Evolutionary conservation across 305 asterid species (phyloP), one percentile per base, ranked within the genome.

Genomic region (Caryopteris hybrid): DNA sequence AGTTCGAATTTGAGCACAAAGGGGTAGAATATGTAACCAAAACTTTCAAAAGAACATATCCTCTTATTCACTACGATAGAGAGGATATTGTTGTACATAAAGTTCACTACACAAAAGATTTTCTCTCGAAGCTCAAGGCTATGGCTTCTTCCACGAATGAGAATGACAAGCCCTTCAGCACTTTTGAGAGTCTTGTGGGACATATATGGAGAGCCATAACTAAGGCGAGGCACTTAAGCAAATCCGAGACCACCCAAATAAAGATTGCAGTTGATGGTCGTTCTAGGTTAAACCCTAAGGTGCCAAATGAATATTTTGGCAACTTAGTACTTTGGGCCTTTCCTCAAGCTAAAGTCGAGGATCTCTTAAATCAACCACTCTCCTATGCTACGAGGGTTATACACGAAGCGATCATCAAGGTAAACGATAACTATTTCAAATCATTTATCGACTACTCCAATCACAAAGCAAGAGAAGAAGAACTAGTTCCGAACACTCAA

Each of bases 251-350:
- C 3, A 91, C 91, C 6, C 79, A 79, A 38, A 61, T 86, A 3
- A 76, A 78, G 66, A 84, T 88, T 1, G 80, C 96, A 0, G 88
- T 91, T 0, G 85, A 91, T 9, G 95, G 97, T 0, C 85, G 97
- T 12, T 61, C 77, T 16, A 77, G 96, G 65, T 60, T 91, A 38
- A 76, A 63, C 54, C 88, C 90, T 23, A 77, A 67, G 41, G 77
- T 88, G 8, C 91, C 95, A 0, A 69, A 78, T 20, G 89, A 77
- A 61, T 90, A 90, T 54, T 88, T 88, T 17, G 97, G 96, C 11
- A 90, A 90, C 68, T 52, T 90, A 36, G 96, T 90, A 0, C 82
- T 90, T 1, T 90, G 97, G 94, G 96, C 96, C 8, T 84, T 80
- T 21, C 92, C 96, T 0, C 68, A 66, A 2, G 27, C 91, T 2